A percentile compares a stretch with the other conserved stretches of the same genome.
These are phyloP conservation scores for Kodamaea restingae DNA, from an alignment of 805 yeast genomes.

Conservation along the genomic window DNA sequence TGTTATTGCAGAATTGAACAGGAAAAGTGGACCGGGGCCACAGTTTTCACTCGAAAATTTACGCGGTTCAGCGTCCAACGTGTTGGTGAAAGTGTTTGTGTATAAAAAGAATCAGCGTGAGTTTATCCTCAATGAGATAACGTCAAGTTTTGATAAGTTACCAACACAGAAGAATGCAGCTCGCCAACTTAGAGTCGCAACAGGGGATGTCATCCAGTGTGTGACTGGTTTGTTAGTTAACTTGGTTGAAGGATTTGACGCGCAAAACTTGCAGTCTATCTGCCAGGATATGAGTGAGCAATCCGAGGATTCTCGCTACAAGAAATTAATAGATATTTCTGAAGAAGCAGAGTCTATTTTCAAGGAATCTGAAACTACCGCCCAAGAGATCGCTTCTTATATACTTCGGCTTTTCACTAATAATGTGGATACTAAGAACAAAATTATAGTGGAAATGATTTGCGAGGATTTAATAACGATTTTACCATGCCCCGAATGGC, in stretches of 20 bases:
- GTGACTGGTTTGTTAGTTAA: slow-evolving; percentile 44
- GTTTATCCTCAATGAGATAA: slow-evolving; percentile 58
- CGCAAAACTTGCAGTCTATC: background rate
- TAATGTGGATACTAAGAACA: slow-evolving; percentile 26
- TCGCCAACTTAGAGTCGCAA: slow-evolving; percentile 38
- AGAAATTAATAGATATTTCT: background rate
- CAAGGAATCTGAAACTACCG: slow-evolving; percentile 12
- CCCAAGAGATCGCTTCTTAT: slow-evolving; percentile 26
- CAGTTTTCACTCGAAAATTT: slow-evolving; percentile 22
- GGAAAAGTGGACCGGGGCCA: slow-evolving; percentile 14
- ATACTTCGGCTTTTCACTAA: slow-evolving; percentile 16
- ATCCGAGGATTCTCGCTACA: background rate
- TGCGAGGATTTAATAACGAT: slow-evolving; percentile 53
- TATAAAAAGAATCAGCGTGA: slow-evolving; percentile 47
- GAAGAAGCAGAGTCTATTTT: slow-evolving; percentile 9
- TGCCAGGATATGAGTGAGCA: background rate
- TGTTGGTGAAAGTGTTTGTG: slow-evolving; percentile 36
- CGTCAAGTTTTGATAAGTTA: slow-evolving; percentile 47
- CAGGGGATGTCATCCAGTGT: slow-evolving; percentile 48
- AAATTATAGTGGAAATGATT: slow-evolving; percentile 46
- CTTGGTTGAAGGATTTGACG: slow-evolving; percentile 35
- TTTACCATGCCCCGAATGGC: slow-evolving; percentile 56
- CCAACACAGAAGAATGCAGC: slow-evolving; percentile 43
- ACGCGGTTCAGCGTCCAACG: slow-evolving; percentile 22
- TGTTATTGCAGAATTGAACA: slow-evolving; percentile 37